Percentiles rank a stretch among this genome's conserved stretches.
phyloP scores from a whole-genome alignment of 2,329 filamentous ascomycete genomes.

The Rasamsonia emersonii region DNA sequence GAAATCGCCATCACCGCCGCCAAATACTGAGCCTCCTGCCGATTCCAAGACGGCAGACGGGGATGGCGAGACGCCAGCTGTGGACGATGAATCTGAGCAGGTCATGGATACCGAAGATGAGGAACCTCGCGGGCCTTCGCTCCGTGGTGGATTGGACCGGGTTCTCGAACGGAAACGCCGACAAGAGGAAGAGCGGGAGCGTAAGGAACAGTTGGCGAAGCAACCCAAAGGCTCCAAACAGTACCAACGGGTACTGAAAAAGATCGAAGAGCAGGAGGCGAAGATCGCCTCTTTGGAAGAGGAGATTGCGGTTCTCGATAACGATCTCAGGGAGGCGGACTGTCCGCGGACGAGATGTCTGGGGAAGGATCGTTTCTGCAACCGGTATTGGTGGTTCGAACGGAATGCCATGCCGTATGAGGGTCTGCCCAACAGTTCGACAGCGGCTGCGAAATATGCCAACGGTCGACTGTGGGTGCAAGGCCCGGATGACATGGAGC shows the following conservation, averaged over 20 bases:
- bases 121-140: constrained; percentile 46
- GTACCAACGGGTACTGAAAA: constrained; percentile 76
- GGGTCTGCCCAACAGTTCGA: constrained; percentile 80
- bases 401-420: constrained; percentile 95
- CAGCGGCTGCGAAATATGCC: constrained; percentile 76
- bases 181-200: constrained; percentile 60
- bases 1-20: constrained; percentile 4
- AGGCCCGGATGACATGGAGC: constrained; percentile 82
- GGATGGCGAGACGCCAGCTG: constrained; percentile 14
- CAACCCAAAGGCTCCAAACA: constrained; percentile 76
- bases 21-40: constrained; percentile 3
- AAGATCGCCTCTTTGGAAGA: constrained; percentile 73
- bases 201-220: constrained; percentile 57
- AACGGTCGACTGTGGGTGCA: constrained; percentile 97
- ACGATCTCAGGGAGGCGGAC: constrained; percentile 87
- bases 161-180: constrained; percentile 70
- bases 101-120: constrained; percentile 64
- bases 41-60: constrained; percentile 4
- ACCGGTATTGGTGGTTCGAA: constrained; percentile 98
- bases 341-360: constrained; percentile 83
- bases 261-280: constrained; percentile 80
- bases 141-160: constrained; percentile 58
- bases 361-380: constrained; percentile 94
- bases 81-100: constrained; percentile 56
- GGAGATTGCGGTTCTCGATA: constrained; percentile 76